These are phyloP conservation scores for Teratosphaeria zuluensis DNA, from an alignment of 2,329 filamentous ascomycete genomes.

Conservation along the genomic window DNA sequence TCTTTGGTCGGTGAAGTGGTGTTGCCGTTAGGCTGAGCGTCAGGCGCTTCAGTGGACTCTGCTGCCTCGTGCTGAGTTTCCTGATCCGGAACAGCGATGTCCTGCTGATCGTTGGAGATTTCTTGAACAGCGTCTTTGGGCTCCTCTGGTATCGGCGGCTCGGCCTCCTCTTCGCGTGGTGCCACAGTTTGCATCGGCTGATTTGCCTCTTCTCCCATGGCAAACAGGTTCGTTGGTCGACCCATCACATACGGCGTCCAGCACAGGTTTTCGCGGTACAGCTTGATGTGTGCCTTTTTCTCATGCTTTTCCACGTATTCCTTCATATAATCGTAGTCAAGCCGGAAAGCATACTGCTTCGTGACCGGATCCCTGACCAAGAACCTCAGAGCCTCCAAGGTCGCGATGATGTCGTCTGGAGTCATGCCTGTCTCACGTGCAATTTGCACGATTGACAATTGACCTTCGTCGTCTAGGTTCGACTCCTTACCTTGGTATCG, in stretches of 20 bases:
- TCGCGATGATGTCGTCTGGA: conserved; percentile 89
- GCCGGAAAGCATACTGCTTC: conserved; percentile 76
- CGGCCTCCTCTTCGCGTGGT: conserved; percentile 59
- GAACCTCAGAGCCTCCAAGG: conserved; percentile 78
- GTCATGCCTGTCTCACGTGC: conserved; percentile 92
- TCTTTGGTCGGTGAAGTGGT: conserved; percentile 1
- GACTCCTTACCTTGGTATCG: conserved; percentile 41
- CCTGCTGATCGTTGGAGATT: conserved; percentile 11
- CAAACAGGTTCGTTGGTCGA: conserved; percentile 37
- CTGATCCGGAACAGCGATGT: conserved; percentile 1
- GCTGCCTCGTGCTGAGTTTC: conserved; percentile 3
- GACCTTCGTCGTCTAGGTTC: conserved; percentile 1
- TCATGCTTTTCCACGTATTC: conserved; percentile 87
- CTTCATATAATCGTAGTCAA: conserved; percentile 76
- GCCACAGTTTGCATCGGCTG: conserved; percentile 66
- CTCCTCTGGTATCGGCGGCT: conserved; percentile 34
- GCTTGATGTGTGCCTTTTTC: conserved; percentile 73
- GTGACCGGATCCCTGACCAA: conserved; percentile 84
- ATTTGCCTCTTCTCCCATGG: conserved; percentile 28
- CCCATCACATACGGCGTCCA: conserved; percentile 99
- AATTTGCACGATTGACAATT: conserved; percentile 51
- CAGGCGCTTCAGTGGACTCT: conserved; percentile 13
- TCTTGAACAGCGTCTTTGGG: conserved; percentile 38
- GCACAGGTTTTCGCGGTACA: conserved; percentile 69
- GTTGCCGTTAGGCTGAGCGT: conserved; percentile 11